These are phyloP conservation scores for Viola pubescens DNA, from an alignment of 441 rosid genomes.

Conservation along the genomic window DNA sequence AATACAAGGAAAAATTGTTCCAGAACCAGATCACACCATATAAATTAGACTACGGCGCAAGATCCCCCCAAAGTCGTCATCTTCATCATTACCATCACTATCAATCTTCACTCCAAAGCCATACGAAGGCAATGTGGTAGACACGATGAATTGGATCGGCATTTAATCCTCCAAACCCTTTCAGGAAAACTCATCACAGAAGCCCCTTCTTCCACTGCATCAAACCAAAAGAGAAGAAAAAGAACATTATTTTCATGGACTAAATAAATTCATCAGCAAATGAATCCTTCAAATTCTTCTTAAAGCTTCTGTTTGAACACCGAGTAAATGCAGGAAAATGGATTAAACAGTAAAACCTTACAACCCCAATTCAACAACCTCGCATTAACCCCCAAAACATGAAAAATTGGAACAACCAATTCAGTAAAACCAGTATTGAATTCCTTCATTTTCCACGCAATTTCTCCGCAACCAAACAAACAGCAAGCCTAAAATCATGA, in stretches of 20 bases:
- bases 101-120: constrained; percentile 19
- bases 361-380: not conserved
- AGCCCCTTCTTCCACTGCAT: constrained; percentile 19
- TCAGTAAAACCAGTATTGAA: not conserved
- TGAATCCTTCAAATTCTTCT: not conserved
- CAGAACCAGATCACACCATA: constrained; percentile 24
- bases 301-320: not conserved
- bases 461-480: not conserved
- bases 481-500: constrained; percentile 3
- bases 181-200: constrained; percentile 1
- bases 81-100: constrained; percentile 21
- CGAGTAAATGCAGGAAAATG: not conserved
- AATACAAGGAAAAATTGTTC: constrained; percentile 26
- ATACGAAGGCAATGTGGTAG: constrained; percentile 11
- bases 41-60: constrained; percentile 5
- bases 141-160: constrained; percentile 13
- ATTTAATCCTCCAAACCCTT: constrained; percentile 1
- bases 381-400: not conserved
- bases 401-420: constrained; percentile 11
- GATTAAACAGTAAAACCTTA: not conserved
- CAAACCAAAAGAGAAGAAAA: not conserved
- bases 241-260: not conserved
- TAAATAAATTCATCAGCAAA: not conserved
- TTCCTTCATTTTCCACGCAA: not conserved
- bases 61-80: constrained; percentile 4